Evolutionary conservation across 2,329 filamentous ascomycete species (phyloP).

Genomic region (Bipolaris zeicola): DNA sequence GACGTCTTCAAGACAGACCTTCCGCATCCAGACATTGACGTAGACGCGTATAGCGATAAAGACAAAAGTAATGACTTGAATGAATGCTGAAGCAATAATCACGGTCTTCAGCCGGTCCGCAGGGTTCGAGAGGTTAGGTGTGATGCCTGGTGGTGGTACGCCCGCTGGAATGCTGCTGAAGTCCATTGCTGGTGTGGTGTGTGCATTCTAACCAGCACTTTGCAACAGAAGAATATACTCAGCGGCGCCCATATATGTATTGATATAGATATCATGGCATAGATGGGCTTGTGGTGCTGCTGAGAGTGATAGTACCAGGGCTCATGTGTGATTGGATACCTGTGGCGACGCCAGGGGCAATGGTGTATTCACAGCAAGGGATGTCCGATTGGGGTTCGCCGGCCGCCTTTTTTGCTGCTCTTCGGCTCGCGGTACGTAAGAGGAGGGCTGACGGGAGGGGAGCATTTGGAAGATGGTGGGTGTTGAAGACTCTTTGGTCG

Average conservation of each 20-base stretch:
- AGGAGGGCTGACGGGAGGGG: background rate
- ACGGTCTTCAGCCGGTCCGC: background rate
- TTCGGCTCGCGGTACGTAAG: background rate
- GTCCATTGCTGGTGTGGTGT: background rate
- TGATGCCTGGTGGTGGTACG: background rate
- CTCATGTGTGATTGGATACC: background rate
- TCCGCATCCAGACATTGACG: background rate
- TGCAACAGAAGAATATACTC: too few species aligned
- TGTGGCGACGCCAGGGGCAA: too few species aligned
- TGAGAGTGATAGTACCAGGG: too few species aligned
- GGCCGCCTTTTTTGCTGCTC: background rate
- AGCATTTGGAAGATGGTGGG: background rate
- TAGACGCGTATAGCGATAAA: background rate
- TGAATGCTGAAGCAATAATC: background rate
- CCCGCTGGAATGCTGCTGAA: background rate
- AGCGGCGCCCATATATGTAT: too few species aligned
- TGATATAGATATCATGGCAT: background rate
- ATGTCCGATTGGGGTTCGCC: background rate
- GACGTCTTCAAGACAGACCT: conserved; percentile 10
- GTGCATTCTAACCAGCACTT: background rate
- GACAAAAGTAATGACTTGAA: background rate
- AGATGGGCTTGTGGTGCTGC: too few species aligned
- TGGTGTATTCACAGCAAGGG: background rate
- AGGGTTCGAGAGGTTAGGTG: background rate
- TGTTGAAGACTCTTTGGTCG: too few species aligned